These are phyloP conservation scores for Pulveroboletus sp. DNA, from an alignment of 768 basidiomycete genomes.

Conservation along the genomic window DNA sequence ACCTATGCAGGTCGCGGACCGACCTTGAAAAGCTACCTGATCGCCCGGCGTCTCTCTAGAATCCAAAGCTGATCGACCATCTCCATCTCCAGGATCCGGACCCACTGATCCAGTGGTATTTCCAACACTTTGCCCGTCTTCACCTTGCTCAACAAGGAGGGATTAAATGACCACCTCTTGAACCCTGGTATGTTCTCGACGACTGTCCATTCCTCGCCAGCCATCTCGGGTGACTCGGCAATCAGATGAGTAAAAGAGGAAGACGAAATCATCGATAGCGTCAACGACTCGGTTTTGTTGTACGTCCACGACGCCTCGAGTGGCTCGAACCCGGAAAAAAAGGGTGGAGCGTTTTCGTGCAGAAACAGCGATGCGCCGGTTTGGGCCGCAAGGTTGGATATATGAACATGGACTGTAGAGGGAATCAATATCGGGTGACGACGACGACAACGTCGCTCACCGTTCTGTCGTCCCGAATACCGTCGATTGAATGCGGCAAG, in stretches of 20 bases:
- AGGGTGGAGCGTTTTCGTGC: conserved; percentile 61
- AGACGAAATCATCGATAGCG: conserved; percentile 38
- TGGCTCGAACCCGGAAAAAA: conserved; percentile 9
- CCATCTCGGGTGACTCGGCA: conserved; percentile 39
- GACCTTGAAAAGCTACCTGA: neutral
- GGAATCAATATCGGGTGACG: neutral
- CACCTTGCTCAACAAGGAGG: conserved; percentile 12
- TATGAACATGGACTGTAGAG: conserved; percentile 60
- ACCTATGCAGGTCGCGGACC: neutral
- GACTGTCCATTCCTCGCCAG: conserved; percentile 38
- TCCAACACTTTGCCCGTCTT: conserved; percentile 22
- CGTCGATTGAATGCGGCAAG: conserved; percentile 56
- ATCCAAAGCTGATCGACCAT: conserved; percentile 47
- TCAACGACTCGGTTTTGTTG: conserved; percentile 75
- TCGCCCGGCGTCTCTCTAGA: conserved; percentile 32
- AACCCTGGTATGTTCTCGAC: conserved; percentile 46
- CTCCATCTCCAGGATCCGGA: conserved; percentile 35
- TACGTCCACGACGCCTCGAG: conserved; percentile 52
- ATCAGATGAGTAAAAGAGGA: conserved; percentile 61
- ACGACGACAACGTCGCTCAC: conserved; percentile 19
- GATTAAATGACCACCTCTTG: conserved; percentile 33
- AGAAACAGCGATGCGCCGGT: conserved; percentile 89
- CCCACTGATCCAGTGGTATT: conserved; percentile 21
- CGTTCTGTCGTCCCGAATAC: conserved; percentile 33
- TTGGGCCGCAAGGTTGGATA: conserved; percentile 83